phyloP scores from a whole-genome alignment of 495 filamentous ascomycete genomes.

The Podospora conica region DNA sequence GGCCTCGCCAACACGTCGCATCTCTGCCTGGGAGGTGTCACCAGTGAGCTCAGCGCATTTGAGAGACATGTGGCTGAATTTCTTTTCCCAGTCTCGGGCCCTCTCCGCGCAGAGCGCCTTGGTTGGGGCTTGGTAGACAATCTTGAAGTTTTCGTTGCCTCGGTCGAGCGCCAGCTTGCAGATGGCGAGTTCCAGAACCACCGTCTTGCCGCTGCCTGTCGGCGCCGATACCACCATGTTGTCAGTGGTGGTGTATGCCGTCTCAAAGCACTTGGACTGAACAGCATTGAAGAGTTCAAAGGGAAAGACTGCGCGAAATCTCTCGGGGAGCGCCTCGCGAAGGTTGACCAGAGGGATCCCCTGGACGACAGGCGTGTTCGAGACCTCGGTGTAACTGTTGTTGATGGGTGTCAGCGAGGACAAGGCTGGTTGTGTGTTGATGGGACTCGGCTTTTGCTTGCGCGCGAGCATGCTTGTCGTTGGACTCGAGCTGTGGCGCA shows the following conservation, averaged over 20 bases:
- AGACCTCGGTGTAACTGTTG: neutral
- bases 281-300: conserved; percentile 85
- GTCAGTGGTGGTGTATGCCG: conserved; percentile 65
- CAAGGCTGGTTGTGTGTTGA: neutral
- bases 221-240: conserved; percentile 88
- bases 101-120: conserved; percentile 88
- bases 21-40: conserved; percentile 72
- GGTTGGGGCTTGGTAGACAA: conserved; percentile 91
- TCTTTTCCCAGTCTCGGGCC: conserved; percentile 74
- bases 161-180: conserved; percentile 64
- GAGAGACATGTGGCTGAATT: conserved; percentile 70
- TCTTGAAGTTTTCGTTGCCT: conserved; percentile 70
- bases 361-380: conserved; percentile 38
- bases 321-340: conserved; percentile 64
- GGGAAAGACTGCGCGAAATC: conserved; percentile 67
- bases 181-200: conserved; percentile 84
- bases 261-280: conserved; percentile 78
- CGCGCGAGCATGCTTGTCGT: conserved; percentile 7
- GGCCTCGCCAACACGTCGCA: conserved; percentile 69
- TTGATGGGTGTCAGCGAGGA: neutral
- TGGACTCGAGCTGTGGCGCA: conserved; percentile 3
- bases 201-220: conserved; percentile 92
- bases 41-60: conserved; percentile 84
- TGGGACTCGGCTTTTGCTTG: neutral
- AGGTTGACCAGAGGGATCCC: conserved; percentile 72